Evolutionary conservation across 257 asterid genomes (phyloP), one percentile per base, ranked within the genome.

Genomic region (Catharanthus roseus): DNA sequence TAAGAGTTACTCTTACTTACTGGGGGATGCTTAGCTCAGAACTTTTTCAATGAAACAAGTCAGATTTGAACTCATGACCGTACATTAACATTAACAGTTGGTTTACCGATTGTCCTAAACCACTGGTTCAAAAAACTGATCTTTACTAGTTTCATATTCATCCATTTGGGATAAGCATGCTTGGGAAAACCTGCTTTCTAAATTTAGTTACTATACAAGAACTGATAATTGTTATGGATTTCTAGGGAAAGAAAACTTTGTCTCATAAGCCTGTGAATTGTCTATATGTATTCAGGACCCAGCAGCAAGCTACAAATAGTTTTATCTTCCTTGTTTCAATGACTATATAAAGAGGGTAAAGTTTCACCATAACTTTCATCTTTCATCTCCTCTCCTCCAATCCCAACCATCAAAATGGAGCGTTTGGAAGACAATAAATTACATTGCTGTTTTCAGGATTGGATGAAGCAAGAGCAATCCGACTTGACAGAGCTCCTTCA

Each of bases 381-480:
- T 19, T 5, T 38, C 42, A 38, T 8, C 42, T 3, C 42, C 42
- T 38, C n/a, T 13, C 21, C 2, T 13, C 15, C 26, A 51, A 51
- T 10, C 26, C 9, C 6, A 51, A 18, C 28, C 15, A 18, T 28
- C 68, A 61, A 39, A 28, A 70, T 70, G 74, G 74, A 39, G 29
- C 28, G 16, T 13, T 19, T 21, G 21, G 55, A 69, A 23, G 64
- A 54, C 15, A 6, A 21, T n/a, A 23, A 54, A 24, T 69, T 70
- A 10, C 39, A 38, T 21, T 3, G 77, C 34, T 73, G 71, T 72
- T 81, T 84, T 77, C 51, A 42, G 60, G 69, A 74, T 26, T 78
- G 85, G 88, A 81, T 84, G 21, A 24, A 53, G 9, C 84, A 81
- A 67, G 80, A 78, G 53, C 62, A 71, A 31, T 57, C 72, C 53